Conservation (phyloP, 176 grass and related monocot genomes). For the Triticum dicoccoides region DNA sequence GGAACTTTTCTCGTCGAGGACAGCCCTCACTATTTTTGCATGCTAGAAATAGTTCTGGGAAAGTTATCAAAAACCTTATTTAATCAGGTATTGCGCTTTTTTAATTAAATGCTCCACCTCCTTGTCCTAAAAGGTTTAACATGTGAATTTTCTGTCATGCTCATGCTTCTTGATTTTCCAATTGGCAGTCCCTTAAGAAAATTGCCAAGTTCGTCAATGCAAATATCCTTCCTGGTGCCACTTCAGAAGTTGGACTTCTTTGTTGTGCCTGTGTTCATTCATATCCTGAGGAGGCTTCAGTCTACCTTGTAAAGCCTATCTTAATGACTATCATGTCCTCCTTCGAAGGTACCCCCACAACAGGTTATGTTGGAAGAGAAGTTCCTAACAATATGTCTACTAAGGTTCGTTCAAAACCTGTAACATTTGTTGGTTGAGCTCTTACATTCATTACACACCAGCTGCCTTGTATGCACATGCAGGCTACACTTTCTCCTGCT, state of each 20-base stretch:
- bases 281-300: constrained; percentile 66
- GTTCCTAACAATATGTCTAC: constrained; percentile 39
- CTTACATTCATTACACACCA: constrained; percentile 10
- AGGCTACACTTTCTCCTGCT: constrained; percentile 91
- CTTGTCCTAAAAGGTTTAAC: background rate
- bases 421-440: constrained; percentile 19
- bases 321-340: constrained; percentile 72
- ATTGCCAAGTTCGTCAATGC: constrained; percentile 92
- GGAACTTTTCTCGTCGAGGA: constrained; percentile 95
- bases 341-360: constrained; percentile 69
- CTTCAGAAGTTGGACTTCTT: constrained; percentile 90
- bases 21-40: constrained; percentile 86
- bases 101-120: constrained; percentile 9
- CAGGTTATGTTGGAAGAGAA: constrained; percentile 68
- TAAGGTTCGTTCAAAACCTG: constrained; percentile 62
- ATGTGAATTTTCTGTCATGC: background rate
- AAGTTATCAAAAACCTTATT: constrained; percentile 83
- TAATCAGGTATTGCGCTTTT: constrained; percentile 59
- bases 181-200: constrained; percentile 78
- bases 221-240: constrained; percentile 94
- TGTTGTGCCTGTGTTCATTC: constrained; percentile 91
- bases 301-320: constrained; percentile 77
- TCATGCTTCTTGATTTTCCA: constrained; percentile 24
- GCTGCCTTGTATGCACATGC: constrained; percentile 25
- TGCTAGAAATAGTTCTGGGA: constrained; percentile 91